Evolutionary conservation across 805 yeast species (phyloP), one percentile per base, ranked within the genome.

Genomic region (Starmerella floris): DNA sequence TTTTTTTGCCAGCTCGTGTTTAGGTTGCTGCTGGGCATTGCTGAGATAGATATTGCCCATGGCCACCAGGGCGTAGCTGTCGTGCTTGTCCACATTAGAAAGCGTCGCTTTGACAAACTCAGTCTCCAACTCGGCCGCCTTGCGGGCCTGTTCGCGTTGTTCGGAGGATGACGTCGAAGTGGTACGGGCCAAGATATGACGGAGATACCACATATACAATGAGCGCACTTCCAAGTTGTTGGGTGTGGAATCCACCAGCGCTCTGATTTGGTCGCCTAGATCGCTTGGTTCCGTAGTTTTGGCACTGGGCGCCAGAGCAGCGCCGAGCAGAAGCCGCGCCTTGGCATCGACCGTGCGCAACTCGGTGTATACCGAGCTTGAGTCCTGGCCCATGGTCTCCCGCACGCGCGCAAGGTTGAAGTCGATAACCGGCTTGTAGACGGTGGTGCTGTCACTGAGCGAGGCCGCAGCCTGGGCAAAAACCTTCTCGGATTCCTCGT

Each of bases 171-270:
- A 53, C 10, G 53, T 50, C 41, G 58, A 55, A 23, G 37, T 19
- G 4, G 31, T 42, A 8, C 26, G 2, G 20, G 19, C 9, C 22
- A 39, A 28, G 3, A 40, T 15, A 16, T 52, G 51, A 23, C 64
- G 70, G 51, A 85, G 65, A 56, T 74, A 83, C 96, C 97, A 91
- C 26, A 94, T 91, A 59, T 81, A 83, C 52, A 91, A 81, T 0
- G 97, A 80, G 48, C 98, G 76, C 2, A 83, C 77, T 58, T 87
- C 95, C 46, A 84, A 63, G 55, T 83, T 74, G 9, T 75, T 72
- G 1, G 75, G 69, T 46, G 74, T 67, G 13, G 67, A 61, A 3
- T 63, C 61, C 39, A 88, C 61, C 4, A 91, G 62, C 2, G 64
- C 55, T 33, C 72, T 33, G 68, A 37, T 13, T 3, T 26, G n/a